Evolutionary conservation across 345 rosid species (phyloP), one percentile per base, ranked within the genome.

Genomic region (Populus davidiana): DNA sequence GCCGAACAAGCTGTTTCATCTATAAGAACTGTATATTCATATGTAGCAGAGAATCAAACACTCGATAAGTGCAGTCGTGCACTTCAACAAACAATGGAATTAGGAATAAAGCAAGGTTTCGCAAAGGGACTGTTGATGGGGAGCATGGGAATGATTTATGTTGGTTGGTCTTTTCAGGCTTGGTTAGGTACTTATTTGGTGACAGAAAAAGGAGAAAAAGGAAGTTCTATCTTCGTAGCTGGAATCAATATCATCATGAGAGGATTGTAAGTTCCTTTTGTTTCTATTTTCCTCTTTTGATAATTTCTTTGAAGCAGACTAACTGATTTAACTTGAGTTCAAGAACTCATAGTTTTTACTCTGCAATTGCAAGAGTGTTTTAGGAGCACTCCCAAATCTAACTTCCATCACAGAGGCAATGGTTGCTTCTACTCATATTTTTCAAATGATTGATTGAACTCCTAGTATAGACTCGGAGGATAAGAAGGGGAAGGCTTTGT

Each of bases 1-100:
- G 92, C 86, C 71, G 94, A 91, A 71, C 94, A 89, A 76, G 87
- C 94, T 69, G 80, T 91, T 69, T 91, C 94, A 47, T 89, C 92
- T 0, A 86, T 91, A 66, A 86, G 90, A 82, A 86, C 87, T 12
- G 90, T 89, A 14, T 89, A 89, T 63, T 85, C 94, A 5, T 88
- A 82, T 13, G 94, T 87, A 20, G 94, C 88, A 11, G 94, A 91
- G 84, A 65, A 76, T 44, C 85, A 87, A 44, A 91, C 88, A 38
- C 77, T 87, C 0, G 72, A 69, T 0, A 86, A 78, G 77, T 89
- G 86, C 87, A 89, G 94, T 69, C 27, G 21, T 6, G 85, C 89
- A 63, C 90, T 89, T 65, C 76, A 87, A 43, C 84, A 64, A 59
- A 88, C 91, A 18, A 50, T 86, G 87, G 88, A 81, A 41, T 61